These are phyloP conservation scores for Dioscorea zingiberensis DNA, from an alignment of 106 monocot species.

Conservation along the genomic window DNA sequence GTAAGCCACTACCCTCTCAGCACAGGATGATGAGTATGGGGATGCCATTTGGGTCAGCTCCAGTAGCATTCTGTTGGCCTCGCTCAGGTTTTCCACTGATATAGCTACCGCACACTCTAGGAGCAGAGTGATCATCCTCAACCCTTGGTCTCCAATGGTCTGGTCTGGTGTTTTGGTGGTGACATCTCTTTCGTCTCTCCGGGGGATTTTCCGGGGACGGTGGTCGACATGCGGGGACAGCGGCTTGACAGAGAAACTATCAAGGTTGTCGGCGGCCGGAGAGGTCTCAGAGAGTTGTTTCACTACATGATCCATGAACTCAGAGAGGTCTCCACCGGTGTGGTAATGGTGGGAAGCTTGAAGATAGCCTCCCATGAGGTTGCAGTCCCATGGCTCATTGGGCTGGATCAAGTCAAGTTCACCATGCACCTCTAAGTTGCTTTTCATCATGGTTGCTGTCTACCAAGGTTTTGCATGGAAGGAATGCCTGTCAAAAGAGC, in stretches of 20 bases:
- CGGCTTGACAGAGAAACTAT: neutral
- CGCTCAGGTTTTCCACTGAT: conserved; percentile 23
- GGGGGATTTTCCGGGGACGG: neutral
- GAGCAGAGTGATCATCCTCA: conserved; percentile 23
- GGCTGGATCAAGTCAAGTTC: conserved; percentile 35
- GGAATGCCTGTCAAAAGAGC: too few relatives aligned
- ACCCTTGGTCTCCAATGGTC: conserved; percentile 4
- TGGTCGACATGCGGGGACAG: neutral
- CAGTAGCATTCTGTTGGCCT: conserved; percentile 25
- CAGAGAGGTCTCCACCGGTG: conserved; percentile 8
- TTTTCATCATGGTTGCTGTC: conserved; percentile 12
- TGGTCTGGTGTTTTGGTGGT: neutral
- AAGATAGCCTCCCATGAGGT: neutral
- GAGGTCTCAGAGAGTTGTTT: conserved; percentile 4
- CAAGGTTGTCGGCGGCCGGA: conserved; percentile 1
- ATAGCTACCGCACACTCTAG: conserved; percentile 42
- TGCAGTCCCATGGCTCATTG: conserved; percentile 5
- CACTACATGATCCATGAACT: conserved; percentile 13
- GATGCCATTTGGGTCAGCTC: conserved; percentile 35
- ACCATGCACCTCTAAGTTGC: conserved; percentile 15
- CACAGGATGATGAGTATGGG: conserved; percentile 32
- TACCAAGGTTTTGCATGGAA: neutral
- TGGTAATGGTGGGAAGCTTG: neutral
- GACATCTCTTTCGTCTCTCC: neutral
- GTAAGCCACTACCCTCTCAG: conserved; percentile 44